Evolutionary conservation across 495 filamentous ascomycete genomes (phyloP).

Genomic region (Xylaria venustula): DNA sequence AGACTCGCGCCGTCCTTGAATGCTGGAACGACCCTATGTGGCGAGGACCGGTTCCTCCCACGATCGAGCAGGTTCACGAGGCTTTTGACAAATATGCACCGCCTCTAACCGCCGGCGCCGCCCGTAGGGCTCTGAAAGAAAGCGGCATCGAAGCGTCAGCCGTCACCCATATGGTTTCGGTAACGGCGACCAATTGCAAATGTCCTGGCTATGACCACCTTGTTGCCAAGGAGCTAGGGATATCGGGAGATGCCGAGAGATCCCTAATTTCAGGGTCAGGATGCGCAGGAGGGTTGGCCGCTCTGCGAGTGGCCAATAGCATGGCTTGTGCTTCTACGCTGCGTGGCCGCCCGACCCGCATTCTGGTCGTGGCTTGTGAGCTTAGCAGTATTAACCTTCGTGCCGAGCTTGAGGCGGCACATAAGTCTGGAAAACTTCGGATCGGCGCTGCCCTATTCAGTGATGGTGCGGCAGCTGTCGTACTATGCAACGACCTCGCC

Average conservation of each 20-base stretch:
- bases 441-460: conserved; percentile 45
- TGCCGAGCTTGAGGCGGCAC: conserved; percentile 35
- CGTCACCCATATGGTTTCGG: conserved; percentile 46
- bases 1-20: conserved; percentile 9
- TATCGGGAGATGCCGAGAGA: conserved; percentile 33
- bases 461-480: conserved; percentile 45
- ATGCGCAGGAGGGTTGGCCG: conserved; percentile 47
- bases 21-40: conserved; percentile 11
- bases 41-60: conserved; percentile 7
- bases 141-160: conserved; percentile 26
- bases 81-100: conserved; percentile 8
- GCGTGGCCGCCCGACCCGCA: conserved; percentile 25
- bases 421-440: conserved; percentile 25
- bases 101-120: conserved; percentile 34
- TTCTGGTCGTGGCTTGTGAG: conserved; percentile 46
- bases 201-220: conserved; percentile 47
- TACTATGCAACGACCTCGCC: conserved; percentile 40
- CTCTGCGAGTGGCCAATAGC: conserved; percentile 41
- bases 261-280: conserved; percentile 44
- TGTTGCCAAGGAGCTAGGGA: conserved; percentile 35
- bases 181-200: conserved; percentile 43
- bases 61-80: conserved; percentile 9
- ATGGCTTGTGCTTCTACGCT: conserved; percentile 38
- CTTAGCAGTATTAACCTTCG: conserved; percentile 38
- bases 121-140: conserved; percentile 38